Base-by-base conservation (phyloP, 2,329 filamentous ascomycete species). In the Harringtonia aguacate region DNA sequence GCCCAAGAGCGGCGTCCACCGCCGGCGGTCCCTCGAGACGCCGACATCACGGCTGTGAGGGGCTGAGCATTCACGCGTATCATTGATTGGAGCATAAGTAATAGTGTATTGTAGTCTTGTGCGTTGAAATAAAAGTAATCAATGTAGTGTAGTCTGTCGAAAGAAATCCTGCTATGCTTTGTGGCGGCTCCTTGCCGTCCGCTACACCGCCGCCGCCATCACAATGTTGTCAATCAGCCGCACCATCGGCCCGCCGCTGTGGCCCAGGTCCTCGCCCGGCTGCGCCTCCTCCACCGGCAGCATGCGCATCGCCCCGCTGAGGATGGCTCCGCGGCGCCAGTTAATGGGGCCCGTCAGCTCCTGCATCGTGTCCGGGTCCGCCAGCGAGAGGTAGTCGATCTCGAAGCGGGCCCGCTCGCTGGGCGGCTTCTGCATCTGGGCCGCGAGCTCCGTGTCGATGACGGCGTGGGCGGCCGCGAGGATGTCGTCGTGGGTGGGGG, bases 191-290 rank as follows among this genome's bases (percentile, higher is more conserved):
- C 36, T n/a, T n/a, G n/a, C n/a, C n/a, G n/a, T n/a, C 22, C 8
- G n/a, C 37, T 40, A 33, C 17, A 18, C 24, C 14, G 9, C n/a
- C 14, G 73, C 68, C 53, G 71, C 65, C 29, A 90, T 60, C 44
- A 94, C 81, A 51, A 97, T 81, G 57, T 98, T 98, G 58, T 98
- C 92, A 60, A 98, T 95, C 62, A 98, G 66, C 49, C 92, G 73
- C 39, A 98, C 92, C 1, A 80, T 61, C 15, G 86, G 85, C 2
- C 82, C 81, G 4, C 79, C 81, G 44, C 76, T 73, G 48, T 77
- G 78, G 4, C 88, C 88, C 22, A 89, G 62, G 51, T 88, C 80
- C 60, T 97, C 89, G 1, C 75, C 84, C 7, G 77, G 66, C 39
- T 69, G 72, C 1, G 81, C 71, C 41, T 77, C 72, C 57, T 94